These are phyloP conservation scores for Blastobotrys capitulatus DNA, from an alignment of 1,139 yeast genomes.

Conservation along the genomic window DNA sequence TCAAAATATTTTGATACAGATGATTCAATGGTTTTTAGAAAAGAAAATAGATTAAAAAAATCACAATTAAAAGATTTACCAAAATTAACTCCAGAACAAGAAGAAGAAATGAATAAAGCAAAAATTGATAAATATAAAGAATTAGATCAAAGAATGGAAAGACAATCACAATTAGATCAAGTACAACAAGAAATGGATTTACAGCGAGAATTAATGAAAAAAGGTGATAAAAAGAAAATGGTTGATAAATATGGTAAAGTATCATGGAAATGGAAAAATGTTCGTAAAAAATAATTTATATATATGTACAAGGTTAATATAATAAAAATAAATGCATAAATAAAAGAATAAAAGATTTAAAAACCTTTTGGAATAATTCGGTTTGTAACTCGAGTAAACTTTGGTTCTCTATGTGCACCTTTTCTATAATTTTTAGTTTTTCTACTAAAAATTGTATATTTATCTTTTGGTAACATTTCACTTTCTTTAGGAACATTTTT, in stretches of 20 bases:
- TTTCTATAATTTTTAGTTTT: conserved; percentile 76
- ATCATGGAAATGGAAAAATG: conserved; percentile 80
- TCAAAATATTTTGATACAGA: conserved; percentile 68
- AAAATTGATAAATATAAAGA: conserved; percentile 57
- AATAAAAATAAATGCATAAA: background rate
- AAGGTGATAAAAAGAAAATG: conserved; percentile 78
- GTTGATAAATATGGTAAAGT: conserved; percentile 58
- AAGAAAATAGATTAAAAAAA: conserved; percentile 66
- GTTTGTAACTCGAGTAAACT: conserved; percentile 82
- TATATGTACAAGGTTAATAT: background rate
- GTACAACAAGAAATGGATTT: conserved; percentile 69
- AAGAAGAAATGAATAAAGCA: conserved; percentile 36
- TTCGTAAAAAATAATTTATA: conserved; percentile 58
- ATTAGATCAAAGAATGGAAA: conserved; percentile 41
- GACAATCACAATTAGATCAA: conserved; percentile 58
- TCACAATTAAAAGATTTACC: conserved; percentile 44
- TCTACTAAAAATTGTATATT: conserved; percentile 80
- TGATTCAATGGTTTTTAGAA: conserved; percentile 50
- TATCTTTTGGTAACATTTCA: conserved; percentile 76
- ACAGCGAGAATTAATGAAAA: conserved; percentile 84
- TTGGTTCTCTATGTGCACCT: conserved; percentile 68
- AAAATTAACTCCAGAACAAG: conserved; percentile 2
- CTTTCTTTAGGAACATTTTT: conserved; percentile 65
- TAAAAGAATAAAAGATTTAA: conserved; percentile 31
- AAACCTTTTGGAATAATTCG: conserved; percentile 78